Evolutionary conservation across 192 early-diverging fungal species (phyloP), one percentile per base, ranked within the genome.

Genomic region (Coemansia reversa): DNA sequence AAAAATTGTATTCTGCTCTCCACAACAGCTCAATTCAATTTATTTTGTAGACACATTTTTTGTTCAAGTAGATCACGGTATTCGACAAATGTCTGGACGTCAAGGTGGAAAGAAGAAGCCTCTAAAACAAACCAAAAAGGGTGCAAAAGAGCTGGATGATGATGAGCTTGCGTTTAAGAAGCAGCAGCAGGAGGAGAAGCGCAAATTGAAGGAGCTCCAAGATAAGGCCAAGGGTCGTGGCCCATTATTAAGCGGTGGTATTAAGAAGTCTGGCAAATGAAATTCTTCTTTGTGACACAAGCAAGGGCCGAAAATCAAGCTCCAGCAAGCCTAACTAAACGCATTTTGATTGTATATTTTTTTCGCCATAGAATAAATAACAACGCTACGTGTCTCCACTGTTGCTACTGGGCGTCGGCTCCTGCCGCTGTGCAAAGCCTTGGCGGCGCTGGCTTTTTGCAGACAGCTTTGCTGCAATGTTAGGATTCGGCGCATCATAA

Each of bases 101-200:
- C 51, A 76, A 81, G 91, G 91, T 77, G 92, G 92, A 81, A 93
- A 93, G 81, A 82, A 88, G 42, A 93, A 93, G 89, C 93, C 93
- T 58, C 83, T 95, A 53, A 95, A 93, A 92, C 83, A 82, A 24
- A 75, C 90, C 70, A 93, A 93, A 89, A 89, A 90, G 84, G 78
- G 66, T 50, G 32, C 39, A 5, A 59, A 62, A 51, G 92, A 90
- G 0, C 25, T 81, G 20, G 90, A 92, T 71, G 90, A 92, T 27
- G 88, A 91, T 54, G 93, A 92, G 62, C 19, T 86, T 45, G 88
- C 84, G 27, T 92, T 90, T 87, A 87, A 90, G 79, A 77, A 86
- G 74, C 90, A 91, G 83, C 85, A 88, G 74, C 86, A 85, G 78
- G 92, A 93, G 70, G 89, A 92, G 71, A 67, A 78, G 60, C 84